Evolutionary conservation across 2,329 filamentous ascomycete species (phyloP), one percentile per base, ranked within the genome.

Genomic region (Furcasterigmium sp.): DNA sequence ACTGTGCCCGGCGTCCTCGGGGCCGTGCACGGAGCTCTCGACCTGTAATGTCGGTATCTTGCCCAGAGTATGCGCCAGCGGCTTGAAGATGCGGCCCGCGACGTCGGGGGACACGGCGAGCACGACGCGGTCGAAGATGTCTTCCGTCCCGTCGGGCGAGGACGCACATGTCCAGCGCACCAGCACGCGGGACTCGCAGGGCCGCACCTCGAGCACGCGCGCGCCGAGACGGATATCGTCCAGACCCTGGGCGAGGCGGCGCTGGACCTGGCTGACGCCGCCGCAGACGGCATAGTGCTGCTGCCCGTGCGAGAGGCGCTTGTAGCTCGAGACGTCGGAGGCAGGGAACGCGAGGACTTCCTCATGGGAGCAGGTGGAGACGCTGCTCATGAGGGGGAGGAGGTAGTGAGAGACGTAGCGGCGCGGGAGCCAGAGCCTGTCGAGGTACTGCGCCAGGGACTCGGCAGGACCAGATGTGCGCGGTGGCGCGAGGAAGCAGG

Each of bases 71-170:
- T 60, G 40, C 3, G 49, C 47, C 3, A 76, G 50, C 0, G 72
- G 72, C 2, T 56, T 48, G 46, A 74, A 80, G 11, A 81, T 63
- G 6, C 56, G 56, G 5, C 64, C 69, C 0, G 71, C 73, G 4
- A 76, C 67, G 47, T 78, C 68, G 1, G 78, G 77, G 1, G 76
- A 70, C 2, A 80, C 72, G 0, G 75, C 75, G 2, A 81, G 58
- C 19, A 81, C 59, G 1, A 78, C 73, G 3, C 62, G 63, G 41
- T 80, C 75, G 41, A 78, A 79, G 0, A 51, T 41, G 15, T 70
- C 63, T 19, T 61, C 51, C n/a, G 26, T 23, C 17, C 51, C 11
- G 14, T 44, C 13, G 1, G 34, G 46, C 8, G 51, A 47, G 1
- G 15, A 19, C 9, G n/a, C 4, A 35, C n/a, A 5, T 4, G 25